Conservation (phyloP, 202 grass and related monocot species). For the Dendrocalamus latiflorus region DNA sequence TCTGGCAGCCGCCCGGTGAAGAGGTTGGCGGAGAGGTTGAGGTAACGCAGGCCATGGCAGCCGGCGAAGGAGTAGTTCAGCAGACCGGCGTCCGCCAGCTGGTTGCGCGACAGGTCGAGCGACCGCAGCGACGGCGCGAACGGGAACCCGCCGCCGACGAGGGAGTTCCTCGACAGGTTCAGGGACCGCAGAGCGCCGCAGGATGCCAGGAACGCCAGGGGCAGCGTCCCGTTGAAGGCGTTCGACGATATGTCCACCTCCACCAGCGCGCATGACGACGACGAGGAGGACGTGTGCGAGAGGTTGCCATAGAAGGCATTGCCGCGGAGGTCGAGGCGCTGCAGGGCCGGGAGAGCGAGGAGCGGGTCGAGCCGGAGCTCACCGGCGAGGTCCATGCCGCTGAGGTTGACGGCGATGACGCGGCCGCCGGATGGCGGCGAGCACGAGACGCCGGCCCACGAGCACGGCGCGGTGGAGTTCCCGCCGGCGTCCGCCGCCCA, state of each 20-base stretch:
- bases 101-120: conserved; percentile 80
- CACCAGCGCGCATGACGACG: conserved; percentile 46
- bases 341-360: conserved; percentile 47
- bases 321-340: conserved; percentile 48
- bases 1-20: conserved; percentile 45
- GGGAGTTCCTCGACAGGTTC: conserved; percentile 67
- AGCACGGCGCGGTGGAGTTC: conserved; percentile 43
- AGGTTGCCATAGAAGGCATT: conserved; percentile 93
- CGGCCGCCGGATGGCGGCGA: conserved; percentile 14
- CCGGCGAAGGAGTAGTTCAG: conserved; percentile 67
- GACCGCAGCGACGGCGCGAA: conserved; percentile 50
- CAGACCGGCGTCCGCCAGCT: conserved; percentile 44
- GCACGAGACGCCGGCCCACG: conserved; percentile 66
- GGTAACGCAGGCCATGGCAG: conserved; percentile 59
- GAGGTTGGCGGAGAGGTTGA: conserved; percentile 88
- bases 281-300: conserved; percentile 41
- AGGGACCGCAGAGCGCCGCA: conserved; percentile 50
- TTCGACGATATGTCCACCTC: conserved; percentile 73
- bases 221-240: conserved; percentile 62
- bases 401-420: conserved; percentile 59
- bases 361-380: conserved; percentile 54
- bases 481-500: conserved; percentile 26
- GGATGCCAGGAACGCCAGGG: conserved; percentile 46
- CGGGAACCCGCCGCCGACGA: conserved; percentile 54
- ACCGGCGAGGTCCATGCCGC: conserved; percentile 61